Evolutionary conservation across 2,329 filamentous ascomycete genomes (phyloP).

Genomic region (Aspergillus fijiensis): DNA sequence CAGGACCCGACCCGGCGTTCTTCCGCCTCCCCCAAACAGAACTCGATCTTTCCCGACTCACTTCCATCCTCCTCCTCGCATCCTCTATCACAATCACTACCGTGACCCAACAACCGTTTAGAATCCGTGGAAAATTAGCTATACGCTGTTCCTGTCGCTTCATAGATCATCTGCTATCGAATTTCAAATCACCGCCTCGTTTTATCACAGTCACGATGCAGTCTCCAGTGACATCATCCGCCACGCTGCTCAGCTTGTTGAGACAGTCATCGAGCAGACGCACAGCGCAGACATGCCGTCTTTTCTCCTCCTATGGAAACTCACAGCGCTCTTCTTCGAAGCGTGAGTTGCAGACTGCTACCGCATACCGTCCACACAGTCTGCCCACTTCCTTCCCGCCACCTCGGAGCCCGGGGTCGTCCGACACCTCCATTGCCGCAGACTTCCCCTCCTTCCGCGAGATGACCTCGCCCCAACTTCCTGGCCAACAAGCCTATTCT

Average conservation of each 20-base stretch:
- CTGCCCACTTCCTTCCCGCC: constrained; percentile 57
- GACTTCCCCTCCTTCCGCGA: constrained; percentile 50
- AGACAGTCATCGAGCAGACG: constrained; percentile 39
- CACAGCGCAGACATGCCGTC: constrained; percentile 44
- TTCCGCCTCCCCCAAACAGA: constrained; percentile 26
- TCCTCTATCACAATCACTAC: constrained; percentile 1
- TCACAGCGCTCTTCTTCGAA: constrained; percentile 50
- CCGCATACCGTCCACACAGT: constrained; percentile 61
- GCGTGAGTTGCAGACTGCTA: constrained; percentile 64
- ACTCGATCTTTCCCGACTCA: constrained; percentile 12
- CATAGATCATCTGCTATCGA: constrained; percentile 18
- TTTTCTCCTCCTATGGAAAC: constrained; percentile 49
- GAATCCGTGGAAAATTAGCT: constrained; percentile 6
- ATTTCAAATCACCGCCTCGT: constrained; percentile 13
- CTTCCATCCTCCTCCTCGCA: constrained; percentile 10
- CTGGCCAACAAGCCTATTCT: constrained; percentile 32
- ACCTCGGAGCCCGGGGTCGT: constrained; percentile 58
- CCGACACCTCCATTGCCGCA: constrained; percentile 62
- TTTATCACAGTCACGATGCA: constrained; percentile 36
- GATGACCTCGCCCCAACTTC: constrained; percentile 45
- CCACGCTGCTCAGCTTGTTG: constrained; percentile 41
- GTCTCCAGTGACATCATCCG: constrained; percentile 49
- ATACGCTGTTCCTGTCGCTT: constrained; percentile 11
- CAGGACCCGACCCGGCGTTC: constrained; percentile 12
- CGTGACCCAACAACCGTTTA: constrained; percentile 11